Conservation (phyloP, 441 rosid genomes). For the Aquilaria agallochum region DNA sequence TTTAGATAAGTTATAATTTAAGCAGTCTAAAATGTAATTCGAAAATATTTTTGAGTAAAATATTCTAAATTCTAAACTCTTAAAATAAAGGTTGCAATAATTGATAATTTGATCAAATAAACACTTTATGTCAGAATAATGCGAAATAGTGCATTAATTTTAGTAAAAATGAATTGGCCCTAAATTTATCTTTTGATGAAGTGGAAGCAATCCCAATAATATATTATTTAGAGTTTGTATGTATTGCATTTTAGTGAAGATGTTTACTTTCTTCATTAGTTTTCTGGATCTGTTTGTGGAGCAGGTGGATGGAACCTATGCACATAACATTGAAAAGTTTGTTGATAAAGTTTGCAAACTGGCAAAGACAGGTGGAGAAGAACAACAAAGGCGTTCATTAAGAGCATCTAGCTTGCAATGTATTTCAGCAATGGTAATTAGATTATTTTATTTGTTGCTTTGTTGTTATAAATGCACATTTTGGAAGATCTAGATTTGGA, state of each 20-base stretch:
- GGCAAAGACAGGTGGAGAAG: constrained; percentile 59
- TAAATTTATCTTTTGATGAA: background rate
- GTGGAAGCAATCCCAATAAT: too few relatives aligned
- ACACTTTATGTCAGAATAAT: too few relatives aligned
- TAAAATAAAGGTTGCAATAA: too few relatives aligned
- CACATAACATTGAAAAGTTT: constrained; percentile 74
- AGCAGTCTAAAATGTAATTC: too few relatives aligned
- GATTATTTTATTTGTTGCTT: constrained; percentile 1
- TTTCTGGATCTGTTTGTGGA: constrained; percentile 17
- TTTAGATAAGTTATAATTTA: background rate
- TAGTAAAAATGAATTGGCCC: background rate
- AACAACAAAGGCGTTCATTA: constrained; percentile 35
- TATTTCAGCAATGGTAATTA: constrained; percentile 88
- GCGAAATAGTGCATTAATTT: too few relatives aligned
- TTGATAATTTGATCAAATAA: too few relatives aligned
- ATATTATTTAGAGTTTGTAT: too few relatives aligned
- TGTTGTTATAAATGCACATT: background rate
- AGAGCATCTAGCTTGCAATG: constrained; percentile 92
- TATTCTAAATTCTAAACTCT: too few relatives aligned
- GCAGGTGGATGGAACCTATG: constrained; percentile 81
- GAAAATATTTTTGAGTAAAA: too few relatives aligned
- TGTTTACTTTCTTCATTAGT: too few relatives aligned
- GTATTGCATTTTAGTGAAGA: background rate
- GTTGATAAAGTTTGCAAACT: constrained; percentile 65
- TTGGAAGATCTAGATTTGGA: too few relatives aligned